A percentile compares a stretch with the other conserved stretches of the same genome.
Conservation (phyloP, 2,329 filamentous ascomycete species). For the Ophiostoma ips region DNA sequence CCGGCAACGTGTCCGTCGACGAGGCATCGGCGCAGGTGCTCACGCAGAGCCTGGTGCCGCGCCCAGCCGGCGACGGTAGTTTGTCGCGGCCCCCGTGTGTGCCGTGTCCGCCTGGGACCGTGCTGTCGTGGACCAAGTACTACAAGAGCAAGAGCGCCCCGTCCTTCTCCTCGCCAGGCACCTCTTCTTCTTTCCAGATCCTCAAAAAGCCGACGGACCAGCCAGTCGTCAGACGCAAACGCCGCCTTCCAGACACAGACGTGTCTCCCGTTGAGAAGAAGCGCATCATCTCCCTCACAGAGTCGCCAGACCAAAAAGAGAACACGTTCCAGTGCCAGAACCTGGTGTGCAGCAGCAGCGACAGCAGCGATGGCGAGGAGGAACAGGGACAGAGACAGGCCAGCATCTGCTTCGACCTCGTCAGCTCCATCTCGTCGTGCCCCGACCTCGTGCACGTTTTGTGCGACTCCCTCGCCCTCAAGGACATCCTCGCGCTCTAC, state of each 20-base stretch:
- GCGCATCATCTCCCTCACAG: neutral
- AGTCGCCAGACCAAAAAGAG: neutral
- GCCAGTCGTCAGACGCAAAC: neutral
- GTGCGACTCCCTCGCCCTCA: slow-evolving; percentile 36
- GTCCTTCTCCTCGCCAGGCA: no score
- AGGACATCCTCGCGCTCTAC: slow-evolving; percentile 51
- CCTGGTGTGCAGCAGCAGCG: neutral
- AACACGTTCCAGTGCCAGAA: neutral
- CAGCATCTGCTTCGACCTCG: slow-evolving; percentile 23
- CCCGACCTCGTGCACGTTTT: slow-evolving; percentile 41
- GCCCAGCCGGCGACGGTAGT: neutral
- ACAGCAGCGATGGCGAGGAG: neutral
- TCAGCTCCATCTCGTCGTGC: slow-evolving; percentile 29
- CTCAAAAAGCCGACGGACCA: no score
- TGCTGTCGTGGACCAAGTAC: slow-evolving; percentile 14
- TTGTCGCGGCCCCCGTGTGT: neutral
- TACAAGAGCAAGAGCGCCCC: slow-evolving; percentile 2
- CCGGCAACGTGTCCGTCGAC: neutral
- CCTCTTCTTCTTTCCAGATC: no score
- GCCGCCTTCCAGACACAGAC: neutral
- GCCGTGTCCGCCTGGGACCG: neutral
- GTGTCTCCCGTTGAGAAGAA: neutral
- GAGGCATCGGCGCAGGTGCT: neutral
- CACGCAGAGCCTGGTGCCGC: slow-evolving; percentile 5
- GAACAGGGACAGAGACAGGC: neutral